phyloP scores from a whole-genome alignment of 352 stramenopile species.

The Phytopythium montanum region DNA sequence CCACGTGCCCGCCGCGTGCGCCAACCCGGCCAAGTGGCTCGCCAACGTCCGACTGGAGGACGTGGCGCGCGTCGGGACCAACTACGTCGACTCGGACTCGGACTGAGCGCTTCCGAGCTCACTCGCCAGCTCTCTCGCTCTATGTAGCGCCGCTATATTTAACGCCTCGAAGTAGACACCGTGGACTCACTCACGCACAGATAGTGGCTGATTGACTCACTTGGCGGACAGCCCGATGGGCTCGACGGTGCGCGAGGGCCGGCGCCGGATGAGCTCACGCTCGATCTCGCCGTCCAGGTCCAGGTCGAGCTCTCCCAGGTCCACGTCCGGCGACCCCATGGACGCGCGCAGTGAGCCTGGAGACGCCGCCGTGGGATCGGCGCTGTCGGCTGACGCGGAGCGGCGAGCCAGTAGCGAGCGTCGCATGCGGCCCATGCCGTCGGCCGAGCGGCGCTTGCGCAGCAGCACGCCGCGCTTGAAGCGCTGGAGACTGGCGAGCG shows the following conservation, averaged over 20 bases:
- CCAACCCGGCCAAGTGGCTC: constrained; percentile 50
- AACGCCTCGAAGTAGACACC: too few relatives aligned
- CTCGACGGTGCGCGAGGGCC: constrained; percentile 42
- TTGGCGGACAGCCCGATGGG: constrained; percentile 2
- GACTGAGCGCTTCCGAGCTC: constrained; percentile 10
- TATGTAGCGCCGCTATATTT: too few relatives aligned
- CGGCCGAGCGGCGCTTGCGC: constrained; percentile 35
- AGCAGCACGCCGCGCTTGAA: constrained; percentile 45
- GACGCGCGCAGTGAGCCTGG: background rate
- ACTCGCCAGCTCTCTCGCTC: too few relatives aligned
- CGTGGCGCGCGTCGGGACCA: constrained; percentile 52
- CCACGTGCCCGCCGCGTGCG: constrained; percentile 49
- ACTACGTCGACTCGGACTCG: constrained; percentile 56
- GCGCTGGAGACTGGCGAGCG: constrained; percentile 43
- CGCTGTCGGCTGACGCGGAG: constrained; percentile 25
- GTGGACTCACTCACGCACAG: background rate
- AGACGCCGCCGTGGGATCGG: constrained; percentile 13
- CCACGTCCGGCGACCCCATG: background rate
- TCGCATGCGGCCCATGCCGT: constrained; percentile 29
- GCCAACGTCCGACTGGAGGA: constrained; percentile 44
- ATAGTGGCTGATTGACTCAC: background rate
- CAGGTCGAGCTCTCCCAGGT: constrained; percentile 22
- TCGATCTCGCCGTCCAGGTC: constrained; percentile 76
- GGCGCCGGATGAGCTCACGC: constrained; percentile 51
- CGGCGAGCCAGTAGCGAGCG: constrained; percentile 23